Evolutionary conservation across 2,329 filamentous ascomycete species (phyloP).

Genomic region (Paecilomyces sp.): DNA sequence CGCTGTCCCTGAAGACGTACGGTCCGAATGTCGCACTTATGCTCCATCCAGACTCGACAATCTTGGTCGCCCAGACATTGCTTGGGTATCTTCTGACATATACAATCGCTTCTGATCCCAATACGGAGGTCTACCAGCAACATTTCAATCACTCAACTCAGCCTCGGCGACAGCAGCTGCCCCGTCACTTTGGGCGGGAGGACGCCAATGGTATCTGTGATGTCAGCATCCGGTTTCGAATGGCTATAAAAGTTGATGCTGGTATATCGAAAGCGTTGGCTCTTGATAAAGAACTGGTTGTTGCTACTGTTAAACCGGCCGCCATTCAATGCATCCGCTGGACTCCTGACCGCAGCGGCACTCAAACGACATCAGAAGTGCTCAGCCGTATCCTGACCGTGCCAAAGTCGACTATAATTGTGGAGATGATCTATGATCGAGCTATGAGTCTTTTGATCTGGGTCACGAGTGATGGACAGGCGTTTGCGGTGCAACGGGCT

Average conservation of each 20-base stretch:
- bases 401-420: constrained; percentile 66
- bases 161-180: constrained; percentile 38
- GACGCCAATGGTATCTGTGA: constrained; percentile 79
- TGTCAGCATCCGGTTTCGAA: constrained; percentile 83
- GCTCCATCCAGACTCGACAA: constrained; percentile 83
- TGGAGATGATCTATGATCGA: constrained; percentile 85
- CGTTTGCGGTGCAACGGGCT: constrained; percentile 79
- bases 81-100: constrained; percentile 90
- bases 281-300: constrained; percentile 84
- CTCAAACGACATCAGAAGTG: constrained; percentile 85
- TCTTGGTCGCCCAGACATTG: constrained; percentile 82
- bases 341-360: constrained; percentile 73
- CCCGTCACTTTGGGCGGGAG: constrained; percentile 59
- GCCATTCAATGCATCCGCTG: constrained; percentile 97
- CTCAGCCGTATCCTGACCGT: constrained; percentile 82
- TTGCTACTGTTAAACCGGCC: constrained; percentile 83
- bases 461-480: constrained; percentile 81
- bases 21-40: constrained; percentile 78
- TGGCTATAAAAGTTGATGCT: constrained; percentile 97
- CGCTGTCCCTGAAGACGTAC: constrained; percentile 71
- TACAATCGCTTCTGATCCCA: constrained; percentile 75
- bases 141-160: constrained; percentile 54
- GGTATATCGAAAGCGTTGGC: constrained; percentile 84
- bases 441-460: constrained; percentile 95
- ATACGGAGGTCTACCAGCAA: constrained; percentile 76